Evolutionary conservation across 306 rosid genomes (phyloP), one percentile per base, ranked within the genome.

Genomic region (Cucurbita pepo): DNA sequence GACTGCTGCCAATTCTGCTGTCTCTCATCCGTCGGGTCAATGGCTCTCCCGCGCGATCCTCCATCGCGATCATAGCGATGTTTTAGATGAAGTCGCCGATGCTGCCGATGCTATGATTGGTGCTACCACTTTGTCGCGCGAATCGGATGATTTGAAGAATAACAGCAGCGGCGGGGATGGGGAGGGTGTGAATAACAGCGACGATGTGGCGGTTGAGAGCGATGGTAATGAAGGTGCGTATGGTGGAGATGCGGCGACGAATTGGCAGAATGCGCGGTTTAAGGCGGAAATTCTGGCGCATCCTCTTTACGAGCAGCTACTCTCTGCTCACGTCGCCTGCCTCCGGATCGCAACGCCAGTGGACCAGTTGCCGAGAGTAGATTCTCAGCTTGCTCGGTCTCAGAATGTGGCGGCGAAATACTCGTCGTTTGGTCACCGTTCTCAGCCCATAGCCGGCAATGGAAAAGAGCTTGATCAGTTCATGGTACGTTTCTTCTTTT

Each of bases 361-460:
- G 10, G 97, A 95, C 80, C 99, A 95, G 91, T 75, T 95, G 78
- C 95, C 97, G 1, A 89, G 96, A 80, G 89, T 95, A 76, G 97
- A 95, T 58, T 96, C 96, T 47, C 96, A 95, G 89, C 85, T 95
- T 47, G 85, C 90, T 3, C 90, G 88, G 88, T 91, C 99, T 6
- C 92, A 89, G 90, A 95, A 88, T 89, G 96, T 94, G 72, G 86
- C 91, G 71, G 86, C 90, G 43, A 94, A 94, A 78, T 94, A 90
- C 85, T 91, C 97, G 22, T 82, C 92, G 21, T 80, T 86, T 5
- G 82, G 81, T 16, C 92, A 89, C 13, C 85, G 72, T 8, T 67
- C 79, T 50, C 82, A 76, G 47, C 63, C 69, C 81, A 59, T 85
- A 82, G 89, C 83, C 41, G 78, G 72, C 6, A 90, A 88, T 50